Evolutionary conservation across 2,329 filamentous ascomycete species (phyloP).

Genomic region (Colletotrichum spaethianum): DNA sequence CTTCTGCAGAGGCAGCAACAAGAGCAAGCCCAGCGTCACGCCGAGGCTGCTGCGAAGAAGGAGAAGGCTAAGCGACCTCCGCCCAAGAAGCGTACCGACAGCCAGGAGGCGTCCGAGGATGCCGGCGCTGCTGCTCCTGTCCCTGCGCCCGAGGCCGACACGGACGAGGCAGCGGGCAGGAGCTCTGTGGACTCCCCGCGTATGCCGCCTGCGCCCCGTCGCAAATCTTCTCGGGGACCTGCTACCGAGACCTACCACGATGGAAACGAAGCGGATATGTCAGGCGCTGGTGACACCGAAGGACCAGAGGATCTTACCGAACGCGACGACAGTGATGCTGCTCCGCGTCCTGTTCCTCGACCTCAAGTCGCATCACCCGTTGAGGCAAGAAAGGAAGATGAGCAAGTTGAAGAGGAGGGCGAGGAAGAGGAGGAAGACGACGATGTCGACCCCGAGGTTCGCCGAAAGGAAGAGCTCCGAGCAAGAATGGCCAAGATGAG

Average conservation of each 20-base stretch:
- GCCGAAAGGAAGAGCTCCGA: slow-evolving; percentile 87
- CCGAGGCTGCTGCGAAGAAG: slow-evolving; percentile 83
- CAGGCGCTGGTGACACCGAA: slow-evolving; percentile 75
- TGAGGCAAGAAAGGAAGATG: slow-evolving; percentile 51
- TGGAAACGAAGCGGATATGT: slow-evolving; percentile 76
- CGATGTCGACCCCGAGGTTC: slow-evolving; percentile 89
- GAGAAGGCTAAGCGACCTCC: slow-evolving; percentile 84
- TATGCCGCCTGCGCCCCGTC: slow-evolving; percentile 59
- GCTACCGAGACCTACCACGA: slow-evolving; percentile 64
- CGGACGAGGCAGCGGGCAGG: slow-evolving; percentile 62
- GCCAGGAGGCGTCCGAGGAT: slow-evolving; percentile 53
- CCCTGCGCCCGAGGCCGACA: slow-evolving; percentile 48
- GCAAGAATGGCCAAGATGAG: slow-evolving; percentile 99
- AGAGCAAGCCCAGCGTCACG: slow-evolving; percentile 88
- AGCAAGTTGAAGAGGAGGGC: slow-evolving; percentile 67
- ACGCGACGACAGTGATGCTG: slow-evolving; percentile 82
- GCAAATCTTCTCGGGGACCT: slow-evolving; percentile 66
- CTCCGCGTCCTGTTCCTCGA: slow-evolving; percentile 53
- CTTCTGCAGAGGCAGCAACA: slow-evolving; percentile 93
- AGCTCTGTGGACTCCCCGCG: slow-evolving; percentile 65
- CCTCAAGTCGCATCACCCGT: slow-evolving; percentile 56
- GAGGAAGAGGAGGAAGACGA: slow-evolving; percentile 85
- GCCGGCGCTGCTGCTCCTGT: slow-evolving; percentile 12
- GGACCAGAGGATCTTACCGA: slow-evolving; percentile 74
- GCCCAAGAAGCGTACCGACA: slow-evolving; percentile 77